Conservation (phyloP, 495 filamentous ascomycete species). For the Friedmanniomyces simplex region DNA sequence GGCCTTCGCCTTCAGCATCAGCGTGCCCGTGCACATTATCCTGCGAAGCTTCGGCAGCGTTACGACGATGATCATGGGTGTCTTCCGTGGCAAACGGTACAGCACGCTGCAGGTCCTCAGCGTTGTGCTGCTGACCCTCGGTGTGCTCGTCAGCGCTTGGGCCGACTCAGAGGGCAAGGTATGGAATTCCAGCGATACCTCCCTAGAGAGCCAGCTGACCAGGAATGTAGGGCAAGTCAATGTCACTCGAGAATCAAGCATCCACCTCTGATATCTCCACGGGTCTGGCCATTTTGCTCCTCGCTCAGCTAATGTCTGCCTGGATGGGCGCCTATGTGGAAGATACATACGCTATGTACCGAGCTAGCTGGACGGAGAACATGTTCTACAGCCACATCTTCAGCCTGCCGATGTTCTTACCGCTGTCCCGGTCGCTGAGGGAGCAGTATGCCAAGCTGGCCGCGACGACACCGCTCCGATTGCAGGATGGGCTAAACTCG, state of each 20-base stretch:
- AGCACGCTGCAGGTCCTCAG: slow-evolving; percentile 65
- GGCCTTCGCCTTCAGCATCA: slow-evolving; percentile 94
- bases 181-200: slow-evolving; percentile 2
- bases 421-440: slow-evolving; percentile 37
- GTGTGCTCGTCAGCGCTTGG: slow-evolving; percentile 77
- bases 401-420: slow-evolving; percentile 57
- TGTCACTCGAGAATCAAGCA: slow-evolving; percentile 20
- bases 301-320: slow-evolving; percentile 83
- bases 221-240: slow-evolving; percentile 27
- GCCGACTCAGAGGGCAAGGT: slow-evolving; percentile 80
- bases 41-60: slow-evolving; percentile 89
- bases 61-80: slow-evolving; percentile 81
- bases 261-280: slow-evolving; percentile 45
- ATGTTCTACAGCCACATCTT: slow-evolving; percentile 86
- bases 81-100: slow-evolving; percentile 73
- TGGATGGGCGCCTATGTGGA: slow-evolving; percentile 94
- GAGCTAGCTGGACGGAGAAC: slow-evolving; percentile 89
- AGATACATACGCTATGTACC: slow-evolving; percentile 72
- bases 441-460: slow-evolving; percentile 41
- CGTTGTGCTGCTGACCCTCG: slow-evolving; percentile 71
- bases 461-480: slow-evolving; percentile 34
- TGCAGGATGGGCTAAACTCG: background rate
- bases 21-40: slow-evolving; percentile 94
- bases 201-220: background rate
- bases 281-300: slow-evolving; percentile 71